Conservation (phyloP, 352 stramenopile species). For the Phytophthora hybrid region DNA sequence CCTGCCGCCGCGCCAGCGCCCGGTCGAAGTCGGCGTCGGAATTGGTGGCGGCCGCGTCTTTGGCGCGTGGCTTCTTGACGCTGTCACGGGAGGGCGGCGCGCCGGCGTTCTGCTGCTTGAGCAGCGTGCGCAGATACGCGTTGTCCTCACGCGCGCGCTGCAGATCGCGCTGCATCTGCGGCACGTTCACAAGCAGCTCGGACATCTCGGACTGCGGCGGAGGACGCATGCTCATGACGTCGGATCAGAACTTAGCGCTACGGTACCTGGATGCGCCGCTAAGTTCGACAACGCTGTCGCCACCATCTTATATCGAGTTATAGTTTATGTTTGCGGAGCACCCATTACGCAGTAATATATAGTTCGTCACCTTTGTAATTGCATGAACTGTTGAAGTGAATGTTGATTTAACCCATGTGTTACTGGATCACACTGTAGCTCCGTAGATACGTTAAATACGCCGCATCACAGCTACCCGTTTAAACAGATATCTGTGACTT, state of each 20-base stretch:
- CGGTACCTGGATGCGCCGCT: too few relatives aligned
- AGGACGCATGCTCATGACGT: slow-evolving; percentile 25
- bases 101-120: slow-evolving; percentile 29
- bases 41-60: slow-evolving; percentile 8
- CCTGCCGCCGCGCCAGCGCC: slow-evolving; percentile 27
- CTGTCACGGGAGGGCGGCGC: slow-evolving; percentile 1
- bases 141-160: slow-evolving; percentile 43
- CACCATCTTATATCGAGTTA: too few relatives aligned
- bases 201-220: slow-evolving; percentile 19
- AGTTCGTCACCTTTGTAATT: too few relatives aligned
- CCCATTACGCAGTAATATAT: too few relatives aligned
- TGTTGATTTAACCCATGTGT: too few relatives aligned
- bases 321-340: too few relatives aligned
- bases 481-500: slow-evolving; percentile 33
- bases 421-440: not conserved
- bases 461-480: too few relatives aligned
- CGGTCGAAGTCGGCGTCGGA: slow-evolving; percentile 21
- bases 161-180: slow-evolving; percentile 42
- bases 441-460: slow-evolving; percentile 21
- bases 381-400: too few relatives aligned
- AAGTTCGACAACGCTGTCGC: too few relatives aligned
- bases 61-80: not conserved
- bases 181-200: slow-evolving; percentile 33
- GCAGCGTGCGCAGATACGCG: slow-evolving; percentile 35
- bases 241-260: not conserved